phyloP scores from a whole-genome alignment of 2,329 filamentous ascomycete species.

The Cercospora canescens region DNA sequence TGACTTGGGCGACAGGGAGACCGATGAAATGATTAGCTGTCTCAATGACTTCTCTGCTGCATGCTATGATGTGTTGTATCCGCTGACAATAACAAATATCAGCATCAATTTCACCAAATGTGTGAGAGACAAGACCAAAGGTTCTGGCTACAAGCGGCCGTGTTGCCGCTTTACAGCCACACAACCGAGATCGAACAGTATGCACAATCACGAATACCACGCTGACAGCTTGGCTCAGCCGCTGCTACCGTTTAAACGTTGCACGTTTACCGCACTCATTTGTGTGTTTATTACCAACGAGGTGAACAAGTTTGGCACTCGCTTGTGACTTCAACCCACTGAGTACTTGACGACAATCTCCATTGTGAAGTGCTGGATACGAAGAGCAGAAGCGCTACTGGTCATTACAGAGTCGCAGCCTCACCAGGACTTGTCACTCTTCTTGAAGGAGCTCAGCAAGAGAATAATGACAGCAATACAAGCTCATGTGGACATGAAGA shows the following conservation, averaged over 20 bases:
- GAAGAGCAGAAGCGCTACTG: not conserved
- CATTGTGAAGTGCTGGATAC: not conserved
- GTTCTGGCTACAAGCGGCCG: not conserved
- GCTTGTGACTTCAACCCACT: not conserved
- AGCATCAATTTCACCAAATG: not conserved
- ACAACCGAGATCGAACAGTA: not conserved
- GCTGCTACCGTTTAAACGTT: not conserved
- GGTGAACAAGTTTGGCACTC: too few species aligned
- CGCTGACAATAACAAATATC: not conserved
- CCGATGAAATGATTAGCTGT: not conserved
- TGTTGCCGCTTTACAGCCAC: not conserved
- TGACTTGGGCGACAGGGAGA: not conserved
- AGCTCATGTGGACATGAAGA: not conserved
- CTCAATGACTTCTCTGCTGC: not conserved
- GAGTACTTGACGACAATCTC: not conserved
- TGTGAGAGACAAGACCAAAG: not conserved
- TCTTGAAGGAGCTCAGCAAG: not conserved
- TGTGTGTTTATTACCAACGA: not conserved
- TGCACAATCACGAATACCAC: not conserved
- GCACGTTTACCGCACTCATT: not conserved
- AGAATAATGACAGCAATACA: not conserved
- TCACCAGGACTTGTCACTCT: not conserved
- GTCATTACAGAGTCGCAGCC: not conserved
- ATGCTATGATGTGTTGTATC: not conserved
- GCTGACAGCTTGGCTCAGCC: not conserved